Evolutionary conservation across 2,329 filamentous ascomycete species (phyloP).

Genomic region (Dothideomycetes sp.): DNA sequence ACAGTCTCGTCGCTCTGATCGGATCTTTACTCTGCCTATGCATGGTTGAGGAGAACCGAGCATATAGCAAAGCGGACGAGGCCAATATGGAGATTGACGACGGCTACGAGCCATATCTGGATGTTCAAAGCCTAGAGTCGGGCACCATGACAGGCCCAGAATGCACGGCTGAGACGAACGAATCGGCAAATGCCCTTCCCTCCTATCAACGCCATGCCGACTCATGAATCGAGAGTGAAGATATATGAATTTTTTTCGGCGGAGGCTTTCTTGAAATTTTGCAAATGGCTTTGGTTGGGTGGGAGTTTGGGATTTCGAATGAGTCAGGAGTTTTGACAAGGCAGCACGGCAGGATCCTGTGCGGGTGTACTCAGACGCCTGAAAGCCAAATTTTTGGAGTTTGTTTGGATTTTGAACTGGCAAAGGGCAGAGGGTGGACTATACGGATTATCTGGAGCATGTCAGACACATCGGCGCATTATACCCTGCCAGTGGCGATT

Average conservation of each 20-base stretch:
- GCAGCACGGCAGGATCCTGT: neutral
- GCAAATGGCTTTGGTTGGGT: too few relatives aligned
- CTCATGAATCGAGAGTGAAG: too few relatives aligned
- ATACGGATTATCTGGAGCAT: too few relatives aligned
- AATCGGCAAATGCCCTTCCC: neutral
- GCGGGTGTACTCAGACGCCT: too few relatives aligned
- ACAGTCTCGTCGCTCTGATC: slow-evolving; percentile 60
- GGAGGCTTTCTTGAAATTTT: too few relatives aligned
- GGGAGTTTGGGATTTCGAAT: too few relatives aligned
- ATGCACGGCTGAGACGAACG: neutral
- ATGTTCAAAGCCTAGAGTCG: slow-evolving; percentile 1
- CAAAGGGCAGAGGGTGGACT: neutral
- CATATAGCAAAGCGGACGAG: slow-evolving; percentile 6
- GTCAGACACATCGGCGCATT: too few relatives aligned
- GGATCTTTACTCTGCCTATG: slow-evolving; percentile 67
- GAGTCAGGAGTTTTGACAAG: too few relatives aligned
- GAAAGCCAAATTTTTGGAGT: too few relatives aligned
- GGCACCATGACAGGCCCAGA: neutral
- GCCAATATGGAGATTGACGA: slow-evolving; percentile 3
- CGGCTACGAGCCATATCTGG: slow-evolving; percentile 2
- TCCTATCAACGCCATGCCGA: neutral
- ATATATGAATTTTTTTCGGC: too few relatives aligned
- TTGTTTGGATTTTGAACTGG: neutral
- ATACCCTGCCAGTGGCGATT: too few relatives aligned
- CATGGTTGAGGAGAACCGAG: slow-evolving; percentile 38